phyloP scores from a whole-genome alignment of 257 asterid species.

The Apocynum venetum region DNA sequence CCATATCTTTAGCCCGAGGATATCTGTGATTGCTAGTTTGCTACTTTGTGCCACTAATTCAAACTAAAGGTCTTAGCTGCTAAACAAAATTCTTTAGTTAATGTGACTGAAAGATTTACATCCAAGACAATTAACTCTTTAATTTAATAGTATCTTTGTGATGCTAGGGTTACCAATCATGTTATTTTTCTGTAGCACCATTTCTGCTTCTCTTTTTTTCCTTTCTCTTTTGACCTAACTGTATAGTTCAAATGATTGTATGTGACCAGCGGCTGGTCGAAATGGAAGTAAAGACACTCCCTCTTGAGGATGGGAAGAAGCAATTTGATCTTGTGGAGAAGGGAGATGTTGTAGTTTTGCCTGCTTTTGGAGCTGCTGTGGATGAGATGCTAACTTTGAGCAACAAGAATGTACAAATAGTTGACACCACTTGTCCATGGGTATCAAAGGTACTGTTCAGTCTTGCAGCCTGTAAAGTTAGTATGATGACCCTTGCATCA shows the following conservation, averaged over 20 bases:
- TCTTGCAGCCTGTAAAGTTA: background rate
- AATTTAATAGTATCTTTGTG: background rate
- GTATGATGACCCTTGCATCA: background rate
- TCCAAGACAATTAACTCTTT: background rate
- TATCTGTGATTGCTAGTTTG: background rate
- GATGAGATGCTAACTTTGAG: conserved; percentile 84
- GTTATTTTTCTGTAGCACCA: background rate
- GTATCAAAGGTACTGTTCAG: conserved; percentile 67
- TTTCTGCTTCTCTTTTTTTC: background rate
- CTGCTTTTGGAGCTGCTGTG: conserved; percentile 96
- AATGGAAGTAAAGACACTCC: conserved; percentile 64
- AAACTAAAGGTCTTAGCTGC: background rate
- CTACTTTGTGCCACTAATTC: background rate
- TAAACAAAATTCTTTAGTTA: background rate
- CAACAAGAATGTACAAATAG: conserved; percentile 85
- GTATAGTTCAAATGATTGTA: conserved; percentile 4
- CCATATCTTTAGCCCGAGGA: background rate
- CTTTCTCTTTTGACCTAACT: background rate
- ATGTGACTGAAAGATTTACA: background rate
- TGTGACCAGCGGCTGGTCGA: conserved; percentile 68
- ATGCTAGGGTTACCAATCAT: background rate
- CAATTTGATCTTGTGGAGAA: conserved; percentile 63
- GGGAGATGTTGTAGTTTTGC: conserved; percentile 89
- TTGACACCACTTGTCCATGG: conserved; percentile 99
- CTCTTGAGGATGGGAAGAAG: conserved; percentile 57